Evolutionary conservation across 306 rosid species (phyloP).

Genomic region (Astragalus membranaceus): DNA sequence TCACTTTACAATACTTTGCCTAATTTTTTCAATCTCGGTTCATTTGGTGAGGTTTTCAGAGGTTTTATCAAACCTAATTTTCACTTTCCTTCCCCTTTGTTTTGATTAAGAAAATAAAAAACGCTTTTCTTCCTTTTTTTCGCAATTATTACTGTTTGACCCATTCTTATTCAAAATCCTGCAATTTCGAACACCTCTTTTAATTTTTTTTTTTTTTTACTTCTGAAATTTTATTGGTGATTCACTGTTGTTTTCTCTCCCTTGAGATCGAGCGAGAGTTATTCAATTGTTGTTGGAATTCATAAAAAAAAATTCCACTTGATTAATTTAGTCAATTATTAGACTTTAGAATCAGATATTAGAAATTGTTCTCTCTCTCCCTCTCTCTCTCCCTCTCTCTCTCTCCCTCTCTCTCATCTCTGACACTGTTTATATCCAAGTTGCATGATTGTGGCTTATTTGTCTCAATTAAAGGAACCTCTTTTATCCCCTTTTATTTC

Average conservation of each 20-base stretch:
- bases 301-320: neutral
- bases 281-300: neutral
- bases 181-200: neutral
- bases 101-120: neutral
- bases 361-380: neutral
- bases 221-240: neutral
- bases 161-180: neutral
- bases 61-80: conserved; percentile 2
- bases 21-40: neutral
- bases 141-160: neutral
- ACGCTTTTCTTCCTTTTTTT: neutral
- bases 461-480: neutral
- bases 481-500: neutral
- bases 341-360: neutral
- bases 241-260: neutral
- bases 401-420: neutral
- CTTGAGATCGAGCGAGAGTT: neutral
- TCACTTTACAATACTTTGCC: neutral
- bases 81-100: neutral
- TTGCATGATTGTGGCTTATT: neutral
- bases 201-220: neutral
- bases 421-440: neutral
- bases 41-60: neutral
- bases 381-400: neutral
- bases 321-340: neutral